These are phyloP conservation scores for Solanum hybrid DNA, from an alignment of 305 asterid genomes.

Conservation along the genomic window DNA sequence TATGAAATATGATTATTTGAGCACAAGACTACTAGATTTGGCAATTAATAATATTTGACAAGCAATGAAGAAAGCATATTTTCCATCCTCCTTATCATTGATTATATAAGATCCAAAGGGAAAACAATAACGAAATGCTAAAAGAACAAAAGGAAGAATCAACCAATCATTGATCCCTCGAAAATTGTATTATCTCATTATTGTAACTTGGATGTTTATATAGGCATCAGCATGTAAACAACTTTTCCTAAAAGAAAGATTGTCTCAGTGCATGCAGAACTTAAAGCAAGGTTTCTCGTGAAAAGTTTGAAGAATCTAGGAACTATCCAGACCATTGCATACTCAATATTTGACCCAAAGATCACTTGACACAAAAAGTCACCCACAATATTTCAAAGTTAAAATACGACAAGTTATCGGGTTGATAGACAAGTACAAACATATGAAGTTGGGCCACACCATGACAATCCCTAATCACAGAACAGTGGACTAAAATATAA, in stretches of 20 bases:
- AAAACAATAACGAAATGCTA: background rate
- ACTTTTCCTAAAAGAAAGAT: background rate
- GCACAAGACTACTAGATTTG: background rate
- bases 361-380: no score
- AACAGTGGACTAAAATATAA: background rate
- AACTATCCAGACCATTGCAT: no score
- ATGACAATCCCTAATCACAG: background rate
- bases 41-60: background rate
- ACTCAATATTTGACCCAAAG: no score
- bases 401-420: no score
- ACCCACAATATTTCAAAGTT: no score
- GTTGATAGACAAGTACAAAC: no score
- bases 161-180: background rate
- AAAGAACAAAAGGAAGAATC: background rate
- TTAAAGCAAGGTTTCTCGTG: background rate
- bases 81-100: background rate
- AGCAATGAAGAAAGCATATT: background rate
- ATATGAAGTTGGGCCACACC: no score
- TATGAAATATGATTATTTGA: background rate
- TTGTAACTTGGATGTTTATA: background rate
- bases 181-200: background rate
- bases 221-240: background rate
- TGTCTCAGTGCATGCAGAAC: background rate
- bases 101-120: background rate
- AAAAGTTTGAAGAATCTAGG: no score